These are phyloP conservation scores for Auriscalpium microsporum DNA, from an alignment of 768 basidiomycete species.

Conservation along the genomic window DNA sequence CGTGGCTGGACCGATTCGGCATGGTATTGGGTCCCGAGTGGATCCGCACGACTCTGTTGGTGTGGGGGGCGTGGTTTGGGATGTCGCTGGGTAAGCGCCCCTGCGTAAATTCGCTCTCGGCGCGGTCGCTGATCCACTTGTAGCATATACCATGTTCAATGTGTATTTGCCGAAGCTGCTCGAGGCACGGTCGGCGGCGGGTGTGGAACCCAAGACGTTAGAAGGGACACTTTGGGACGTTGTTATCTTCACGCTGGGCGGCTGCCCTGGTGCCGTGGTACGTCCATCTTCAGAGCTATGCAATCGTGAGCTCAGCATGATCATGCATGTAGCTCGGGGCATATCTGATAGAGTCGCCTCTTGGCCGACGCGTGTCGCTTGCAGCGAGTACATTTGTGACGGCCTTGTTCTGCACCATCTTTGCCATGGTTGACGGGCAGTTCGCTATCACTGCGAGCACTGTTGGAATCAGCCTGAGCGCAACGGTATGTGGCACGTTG, in stretches of 20 bases:
- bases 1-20: slow-evolving; percentile 59
- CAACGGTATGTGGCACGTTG: slow-evolving; percentile 42
- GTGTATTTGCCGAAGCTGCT: slow-evolving; percentile 83
- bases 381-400: slow-evolving; percentile 71
- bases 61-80: slow-evolving; percentile 71
- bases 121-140: slow-evolving; percentile 2
- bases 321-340: slow-evolving; percentile 65
- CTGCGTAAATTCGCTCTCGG: not conserved
- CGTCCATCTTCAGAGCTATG: slow-evolving; percentile 20
- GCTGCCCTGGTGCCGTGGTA: slow-evolving; percentile 79
- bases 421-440: slow-evolving; percentile 49
- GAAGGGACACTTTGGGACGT: slow-evolving; percentile 74
- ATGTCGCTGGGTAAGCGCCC: slow-evolving; percentile 67
- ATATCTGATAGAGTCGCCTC: slow-evolving; percentile 59
- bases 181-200: slow-evolving; percentile 40
- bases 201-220: slow-evolving; percentile 34
- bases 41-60: slow-evolving; percentile 64
- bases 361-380: slow-evolving; percentile 68
- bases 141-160: slow-evolving; percentile 89
- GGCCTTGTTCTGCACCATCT: slow-evolving; percentile 62
- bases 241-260: slow-evolving; percentile 77
- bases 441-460: slow-evolving; percentile 59
- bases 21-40: slow-evolving; percentile 72
- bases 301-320: not conserved
- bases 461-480: slow-evolving; percentile 69